A percentile compares a stretch with the other conserved stretches of the same genome.
phyloP scores from a whole-genome alignment of 768 basidiomycete species.

The Macrocybe gigantea region DNA sequence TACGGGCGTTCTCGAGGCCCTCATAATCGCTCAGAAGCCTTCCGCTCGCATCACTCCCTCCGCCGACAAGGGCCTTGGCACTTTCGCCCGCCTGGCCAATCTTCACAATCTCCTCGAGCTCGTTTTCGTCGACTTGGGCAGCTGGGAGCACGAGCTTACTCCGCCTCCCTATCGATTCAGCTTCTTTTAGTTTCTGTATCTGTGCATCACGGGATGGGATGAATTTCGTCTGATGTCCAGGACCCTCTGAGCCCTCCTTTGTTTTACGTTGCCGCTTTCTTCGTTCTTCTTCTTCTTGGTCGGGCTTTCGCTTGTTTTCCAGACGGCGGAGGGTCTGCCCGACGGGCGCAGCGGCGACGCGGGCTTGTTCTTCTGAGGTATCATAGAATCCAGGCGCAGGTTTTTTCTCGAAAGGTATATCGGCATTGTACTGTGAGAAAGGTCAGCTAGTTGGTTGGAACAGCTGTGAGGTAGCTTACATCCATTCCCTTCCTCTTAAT shows the following conservation, averaged over 20 bases:
- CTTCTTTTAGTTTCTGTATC: conserved; percentile 96
- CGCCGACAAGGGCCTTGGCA: conserved; percentile 78
- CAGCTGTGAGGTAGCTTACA: conserved; percentile 39
- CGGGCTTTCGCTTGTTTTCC: conserved; percentile 93
- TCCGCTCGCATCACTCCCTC: conserved; percentile 81
- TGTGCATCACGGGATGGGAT: conserved; percentile 96
- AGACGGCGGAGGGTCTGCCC: conserved; percentile 88
- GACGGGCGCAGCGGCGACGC: conserved; percentile 80
- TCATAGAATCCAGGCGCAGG: conserved; percentile 96
- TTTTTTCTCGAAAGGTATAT: conserved; percentile 98
- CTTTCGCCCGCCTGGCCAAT: conserved; percentile 91
- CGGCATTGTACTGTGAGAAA: conserved; percentile 81
- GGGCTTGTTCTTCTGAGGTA: conserved; percentile 88
- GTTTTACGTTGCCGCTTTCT: conserved; percentile 81
- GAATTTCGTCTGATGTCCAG: conserved; percentile 84
- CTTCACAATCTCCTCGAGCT: conserved; percentile 97
- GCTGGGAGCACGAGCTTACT: conserved; percentile 78
- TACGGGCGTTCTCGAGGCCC: conserved; percentile 77
- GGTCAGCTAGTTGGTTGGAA: conserved; percentile 5
- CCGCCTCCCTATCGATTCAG: conserved; percentile 88
- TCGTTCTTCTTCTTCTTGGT: conserved; percentile 89
- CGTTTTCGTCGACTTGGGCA: conserved; percentile 91
- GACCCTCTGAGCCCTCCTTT: conserved; percentile 56
- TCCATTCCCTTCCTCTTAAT: conserved; percentile 98
- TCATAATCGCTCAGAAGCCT: conserved; percentile 90